Base-by-base conservation (phyloP, 2,329 filamentous ascomycete species). In the Bipolaris gigantea region DNA sequence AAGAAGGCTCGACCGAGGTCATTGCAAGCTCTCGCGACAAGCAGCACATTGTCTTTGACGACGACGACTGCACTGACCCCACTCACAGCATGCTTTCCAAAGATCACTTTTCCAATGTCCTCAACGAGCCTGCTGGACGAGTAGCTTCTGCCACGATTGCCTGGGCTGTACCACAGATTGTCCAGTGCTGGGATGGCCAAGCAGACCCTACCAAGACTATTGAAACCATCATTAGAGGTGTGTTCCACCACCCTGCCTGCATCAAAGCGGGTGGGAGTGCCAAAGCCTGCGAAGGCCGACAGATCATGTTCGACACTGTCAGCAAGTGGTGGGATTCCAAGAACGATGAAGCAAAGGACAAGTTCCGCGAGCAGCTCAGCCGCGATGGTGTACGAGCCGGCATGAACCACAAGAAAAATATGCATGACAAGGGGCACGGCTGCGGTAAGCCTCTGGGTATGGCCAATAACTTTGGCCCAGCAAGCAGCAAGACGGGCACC, bases 71-170 rank as follows among this genome's bases (percentile, higher is more conserved):
- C 59, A 86, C 85, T 18, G 88, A 97, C 68, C 93, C 92, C 0
- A 97, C 92, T 1, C 92, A 97, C 78, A 95, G 90, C 18, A 96
- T 96, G 92, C 80, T 97, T 48, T 92, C 91, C 55, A 97, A 97
- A 78, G 92, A 97, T 67, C 92, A 97, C 76, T 97, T 97, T 74
- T 89, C 88, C 60, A 95, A 95, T 69, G 80, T 88, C 30, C 82
- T 97, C 55, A 97, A 97, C 72, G 92, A 96, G 71, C 84, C 92
- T 39, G 92, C 91, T 41, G 92, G 92, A 51, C 88, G 88, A 66
- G 85, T 92, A 55, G 91, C 92, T 23, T 89, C 88, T 59, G 84
- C 87, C 65, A 85, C 92, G 43, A 79, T 97, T 39, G 84, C 83
- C 53, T 97, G 92, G 90, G 88, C 88, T 19, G 90, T 96, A 13